Evolutionary conservation across 306 rosid species (phyloP).

Genomic region (Parietaria judaica): DNA sequence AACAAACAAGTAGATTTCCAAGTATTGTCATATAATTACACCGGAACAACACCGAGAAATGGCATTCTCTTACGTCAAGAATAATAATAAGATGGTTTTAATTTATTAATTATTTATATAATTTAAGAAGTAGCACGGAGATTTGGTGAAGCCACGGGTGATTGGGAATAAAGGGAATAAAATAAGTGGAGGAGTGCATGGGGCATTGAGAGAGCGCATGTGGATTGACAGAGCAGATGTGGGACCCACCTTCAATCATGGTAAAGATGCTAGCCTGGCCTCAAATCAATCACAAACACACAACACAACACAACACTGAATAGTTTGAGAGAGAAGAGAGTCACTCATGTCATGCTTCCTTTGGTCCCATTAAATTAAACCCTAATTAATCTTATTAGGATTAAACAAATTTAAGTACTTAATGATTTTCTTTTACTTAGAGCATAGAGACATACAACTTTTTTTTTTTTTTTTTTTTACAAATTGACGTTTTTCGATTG

Average conservation of each 20-base stretch:
- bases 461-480: background rate
- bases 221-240: conserved; percentile 55
- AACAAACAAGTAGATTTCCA: too few relatives aligned
- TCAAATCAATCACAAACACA: conserved; percentile 58
- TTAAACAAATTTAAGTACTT: background rate
- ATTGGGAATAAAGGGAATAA: conserved; percentile 24
- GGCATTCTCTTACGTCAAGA: too few relatives aligned
- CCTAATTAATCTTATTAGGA: background rate
- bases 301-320: conserved; percentile 22
- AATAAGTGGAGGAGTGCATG: conserved; percentile 49
- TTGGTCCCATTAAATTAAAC: conserved; percentile 12
- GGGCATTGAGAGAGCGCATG: conserved; percentile 58
- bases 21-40: too few relatives aligned
- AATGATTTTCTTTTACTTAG: too few relatives aligned
- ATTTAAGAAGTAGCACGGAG: conserved; percentile 7
- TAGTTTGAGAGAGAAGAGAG: background rate
- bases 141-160: conserved; percentile 21
- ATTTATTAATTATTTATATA: too few relatives aligned
- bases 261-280: conserved; percentile 66
- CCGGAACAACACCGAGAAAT: too few relatives aligned
- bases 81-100: too few relatives aligned
- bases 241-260: conserved; percentile 60
- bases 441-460: too few relatives aligned
- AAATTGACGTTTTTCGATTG: too few relatives aligned
- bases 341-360: conserved; percentile 17